Evolutionary conservation across 192 early-diverging fungal species (phyloP).

Genomic region (Phlyctochytrium bullatum): DNA sequence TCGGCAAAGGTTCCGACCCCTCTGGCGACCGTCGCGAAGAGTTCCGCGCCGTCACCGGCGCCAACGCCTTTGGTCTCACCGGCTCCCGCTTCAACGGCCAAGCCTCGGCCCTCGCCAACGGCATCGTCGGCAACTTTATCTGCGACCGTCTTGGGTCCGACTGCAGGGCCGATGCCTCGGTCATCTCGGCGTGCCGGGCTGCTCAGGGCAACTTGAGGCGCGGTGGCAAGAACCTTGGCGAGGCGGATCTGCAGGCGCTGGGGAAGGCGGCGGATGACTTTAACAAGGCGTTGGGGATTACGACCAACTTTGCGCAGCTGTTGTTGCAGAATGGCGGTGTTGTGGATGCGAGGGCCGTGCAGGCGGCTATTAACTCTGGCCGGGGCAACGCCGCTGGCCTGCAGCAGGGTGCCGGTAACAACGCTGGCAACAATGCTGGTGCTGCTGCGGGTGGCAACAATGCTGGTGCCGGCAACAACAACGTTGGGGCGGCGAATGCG

Average conservation of each 20-base stretch:
- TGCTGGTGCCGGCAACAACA: not conserved
- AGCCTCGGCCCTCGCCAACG: conserved; percentile 30
- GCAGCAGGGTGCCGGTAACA: not conserved
- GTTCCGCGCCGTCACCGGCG: conserved; percentile 23
- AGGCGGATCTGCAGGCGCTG: not conserved
- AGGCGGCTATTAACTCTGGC: not conserved
- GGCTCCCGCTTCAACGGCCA: conserved; percentile 23
- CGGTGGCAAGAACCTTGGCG: conserved; percentile 16
- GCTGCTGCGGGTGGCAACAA: not conserved
- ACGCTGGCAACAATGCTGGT: not conserved
- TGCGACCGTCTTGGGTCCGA: conserved; percentile 20
- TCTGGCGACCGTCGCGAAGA: conserved; percentile 25
- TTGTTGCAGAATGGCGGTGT: not conserved
- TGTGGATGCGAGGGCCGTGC: too few relatives aligned
- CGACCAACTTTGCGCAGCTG: conserved; percentile 25
- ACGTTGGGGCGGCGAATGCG: too few relatives aligned
- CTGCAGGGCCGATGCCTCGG: conserved; percentile 29
- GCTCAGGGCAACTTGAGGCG: not conserved
- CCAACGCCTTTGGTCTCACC: not conserved
- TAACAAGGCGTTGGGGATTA: conserved; percentile 28
- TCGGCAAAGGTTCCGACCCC: conserved; percentile 22
- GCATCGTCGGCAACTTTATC: conserved; percentile 38
- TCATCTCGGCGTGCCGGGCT: conserved; percentile 16
- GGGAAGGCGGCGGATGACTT: conserved; percentile 21
- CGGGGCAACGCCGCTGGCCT: not conserved